Evolutionary conservation across 2,329 filamentous ascomycete genomes (phyloP).

Genomic region (Fusarium longipes): DNA sequence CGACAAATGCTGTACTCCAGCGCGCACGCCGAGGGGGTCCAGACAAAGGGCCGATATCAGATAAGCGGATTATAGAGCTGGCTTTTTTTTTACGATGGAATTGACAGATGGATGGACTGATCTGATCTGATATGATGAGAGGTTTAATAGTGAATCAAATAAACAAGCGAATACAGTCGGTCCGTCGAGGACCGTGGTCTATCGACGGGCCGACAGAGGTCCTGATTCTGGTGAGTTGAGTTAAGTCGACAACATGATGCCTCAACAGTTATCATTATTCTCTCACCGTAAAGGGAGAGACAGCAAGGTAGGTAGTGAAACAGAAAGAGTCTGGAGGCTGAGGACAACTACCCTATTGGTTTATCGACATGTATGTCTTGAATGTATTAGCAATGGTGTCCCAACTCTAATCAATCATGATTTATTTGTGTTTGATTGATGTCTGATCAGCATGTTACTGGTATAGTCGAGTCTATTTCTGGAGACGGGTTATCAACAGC

Average conservation of each 20-base stretch:
- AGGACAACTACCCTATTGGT: constrained; percentile 3
- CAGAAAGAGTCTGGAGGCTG: background rate
- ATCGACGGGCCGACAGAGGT: constrained; percentile 40
- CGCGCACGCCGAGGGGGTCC: constrained; percentile 27
- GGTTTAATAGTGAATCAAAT: background rate
- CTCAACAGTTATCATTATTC: constrained; percentile 27
- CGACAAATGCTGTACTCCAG: background rate
- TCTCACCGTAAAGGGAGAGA: constrained; percentile 23
- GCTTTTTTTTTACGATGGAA: constrained; percentile 34
- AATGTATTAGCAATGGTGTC: background rate
- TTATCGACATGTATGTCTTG: constrained; percentile 1
- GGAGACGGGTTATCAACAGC: background rate
- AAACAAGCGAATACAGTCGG: constrained; percentile 40
- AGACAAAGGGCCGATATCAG: constrained; percentile 22
- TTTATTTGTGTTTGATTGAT: background rate
- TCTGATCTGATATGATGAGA: constrained; percentile 23
- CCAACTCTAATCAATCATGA: background rate
- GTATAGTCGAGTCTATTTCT: background rate
- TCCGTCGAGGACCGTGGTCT: constrained; percentile 42
- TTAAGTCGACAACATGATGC: constrained; percentile 11
- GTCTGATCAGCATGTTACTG: background rate
- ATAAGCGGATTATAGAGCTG: constrained; percentile 32
- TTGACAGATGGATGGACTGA: constrained; percentile 37
- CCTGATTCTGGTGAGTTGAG: constrained; percentile 30
- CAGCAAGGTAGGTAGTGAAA: constrained; percentile 18